These are phyloP conservation scores for Periconia digitata DNA, from an alignment of 2,329 filamentous ascomycete genomes.

Conservation along the genomic window DNA sequence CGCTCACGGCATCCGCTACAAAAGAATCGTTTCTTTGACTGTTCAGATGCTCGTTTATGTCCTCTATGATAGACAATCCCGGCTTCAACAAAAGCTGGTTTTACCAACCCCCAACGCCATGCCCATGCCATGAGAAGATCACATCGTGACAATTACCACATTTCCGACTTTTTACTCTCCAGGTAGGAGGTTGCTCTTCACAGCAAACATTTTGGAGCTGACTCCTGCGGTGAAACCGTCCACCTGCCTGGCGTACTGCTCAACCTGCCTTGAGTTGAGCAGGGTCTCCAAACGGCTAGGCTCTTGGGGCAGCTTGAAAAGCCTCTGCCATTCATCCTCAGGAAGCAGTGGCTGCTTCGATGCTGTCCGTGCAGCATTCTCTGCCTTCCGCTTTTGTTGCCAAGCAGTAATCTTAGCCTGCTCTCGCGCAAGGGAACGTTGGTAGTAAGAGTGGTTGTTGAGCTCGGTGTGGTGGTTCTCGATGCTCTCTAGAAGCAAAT, in stretches of 20 bases:
- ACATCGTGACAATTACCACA: slow-evolving; percentile 28
- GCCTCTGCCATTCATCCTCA: slow-evolving; percentile 96
- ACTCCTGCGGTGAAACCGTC: slow-evolving; percentile 93
- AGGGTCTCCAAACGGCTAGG: slow-evolving; percentile 90
- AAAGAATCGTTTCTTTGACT: background rate
- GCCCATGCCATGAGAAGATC: slow-evolving; percentile 42
- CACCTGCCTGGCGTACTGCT: slow-evolving; percentile 96
- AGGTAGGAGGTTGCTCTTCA: slow-evolving; percentile 69
- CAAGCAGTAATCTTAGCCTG: slow-evolving; percentile 95
- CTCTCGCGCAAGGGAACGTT: slow-evolving; percentile 88
- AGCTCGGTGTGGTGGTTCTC: slow-evolving; percentile 98
- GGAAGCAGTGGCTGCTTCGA: slow-evolving; percentile 88
- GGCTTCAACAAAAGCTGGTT: slow-evolving; percentile 17
- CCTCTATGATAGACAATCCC: slow-evolving; percentile 24
- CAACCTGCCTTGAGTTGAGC: slow-evolving; percentile 92
- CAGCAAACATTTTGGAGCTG: slow-evolving; percentile 97
- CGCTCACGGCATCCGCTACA: background rate
- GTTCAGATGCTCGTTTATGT: slow-evolving; percentile 5
- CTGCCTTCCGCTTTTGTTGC: slow-evolving; percentile 94
- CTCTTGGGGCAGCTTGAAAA: slow-evolving; percentile 97
- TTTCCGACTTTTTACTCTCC: slow-evolving; percentile 46
- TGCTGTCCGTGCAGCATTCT: slow-evolving; percentile 81
- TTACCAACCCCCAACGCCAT: slow-evolving; percentile 39
- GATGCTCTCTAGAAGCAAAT: slow-evolving; percentile 93
- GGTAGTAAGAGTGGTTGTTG: slow-evolving; percentile 99